Evolutionary conservation across 1,284 basidiomycete species (phyloP).

Genomic region (Fomitopsis pinicola): DNA sequence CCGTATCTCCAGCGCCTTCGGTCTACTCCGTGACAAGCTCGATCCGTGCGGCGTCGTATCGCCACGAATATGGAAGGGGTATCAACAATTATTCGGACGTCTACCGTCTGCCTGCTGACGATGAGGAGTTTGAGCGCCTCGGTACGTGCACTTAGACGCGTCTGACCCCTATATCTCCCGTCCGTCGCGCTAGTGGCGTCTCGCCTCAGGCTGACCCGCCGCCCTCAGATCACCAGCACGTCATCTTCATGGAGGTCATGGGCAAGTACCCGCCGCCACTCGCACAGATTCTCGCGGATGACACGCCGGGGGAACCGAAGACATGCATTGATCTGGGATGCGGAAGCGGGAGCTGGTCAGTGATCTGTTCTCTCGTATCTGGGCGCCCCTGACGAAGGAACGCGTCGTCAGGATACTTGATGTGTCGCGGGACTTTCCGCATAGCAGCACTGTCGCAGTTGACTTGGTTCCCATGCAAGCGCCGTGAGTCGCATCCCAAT

Average conservation of each 20-base stretch:
- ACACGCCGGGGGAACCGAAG: conserved; percentile 54
- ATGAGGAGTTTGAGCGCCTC: conserved; percentile 66
- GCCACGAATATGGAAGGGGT: conserved; percentile 61
- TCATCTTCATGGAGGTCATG: conserved; percentile 57
- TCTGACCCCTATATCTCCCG: too few relatives aligned
- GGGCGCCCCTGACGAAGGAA: conserved; percentile 4
- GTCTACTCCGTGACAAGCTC: conserved; percentile 65
- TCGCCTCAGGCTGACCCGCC: neutral
- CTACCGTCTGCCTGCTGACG: conserved; percentile 71
- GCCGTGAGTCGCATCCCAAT: conserved; percentile 38
- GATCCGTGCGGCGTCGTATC: conserved; percentile 52
- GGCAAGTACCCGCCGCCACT: conserved; percentile 61
- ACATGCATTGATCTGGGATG: conserved; percentile 72
- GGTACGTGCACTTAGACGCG: conserved; percentile 35
- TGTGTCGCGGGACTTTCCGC: conserved; percentile 65
- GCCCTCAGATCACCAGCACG: conserved; percentile 58
- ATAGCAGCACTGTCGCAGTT: conserved; percentile 64
- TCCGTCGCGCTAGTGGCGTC: neutral
- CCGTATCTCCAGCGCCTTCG: conserved; percentile 62
- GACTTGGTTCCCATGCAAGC: conserved; percentile 76
- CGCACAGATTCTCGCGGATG: conserved; percentile 50
- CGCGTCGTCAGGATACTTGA: conserved; percentile 60
- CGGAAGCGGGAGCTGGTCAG: conserved; percentile 72
- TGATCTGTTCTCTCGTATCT: conserved; percentile 5
- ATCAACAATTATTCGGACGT: conserved; percentile 76